Evolutionary conservation across 2,329 filamentous ascomycete species (phyloP), one percentile per base, ranked within the genome.

Genomic region (Aspergillus oerlinghausenensis): DNA sequence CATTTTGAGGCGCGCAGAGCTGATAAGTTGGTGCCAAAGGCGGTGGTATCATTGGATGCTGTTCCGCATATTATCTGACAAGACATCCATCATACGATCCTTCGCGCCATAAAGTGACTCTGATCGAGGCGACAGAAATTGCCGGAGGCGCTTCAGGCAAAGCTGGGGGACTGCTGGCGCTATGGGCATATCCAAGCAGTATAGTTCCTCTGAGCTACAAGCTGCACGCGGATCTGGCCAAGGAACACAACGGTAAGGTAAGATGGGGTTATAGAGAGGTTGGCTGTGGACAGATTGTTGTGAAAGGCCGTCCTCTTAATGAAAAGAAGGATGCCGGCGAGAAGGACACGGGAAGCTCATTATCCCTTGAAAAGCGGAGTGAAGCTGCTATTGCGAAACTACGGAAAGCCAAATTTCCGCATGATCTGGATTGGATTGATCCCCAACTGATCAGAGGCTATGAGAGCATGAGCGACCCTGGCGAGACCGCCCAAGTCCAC

Each of bases 141-240:
- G 94, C 94, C 6, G 85, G 90, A n/a, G 93, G 90, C 25, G 93
- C 94, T 40, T 96, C 92, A 8, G 94, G 94, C 43, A 97, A 97
- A 76, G 93, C 94, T 0, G 94, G 94, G 17, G 94, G 94, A 1
- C 80, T 99, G 4, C 82, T 99, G 23, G 94, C 88, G 1, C 79
- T 92, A 17, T 97, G 93, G 92, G 94, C 93, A 0, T 97, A 96
- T 69, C 94, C 94, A 0, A 80, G 79, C 56, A 88, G 84, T 66
- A 85, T 97, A 42, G 93, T 97, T 0, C 90, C 90, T 0, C 79
- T 97, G 45, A 95, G 90, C 56, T 97, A 92, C 74, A 82, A 82
- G 50, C 80, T 97, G 17, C 94, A 97, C 68, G 83, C 85, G 35
- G 85, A 96, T 67, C 80, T 99, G 11, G 89, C 93, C n/a, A 82